phyloP scores from a whole-genome alignment of 805 yeast genomes.

The Maudiozyma pseudohumilis region DNA sequence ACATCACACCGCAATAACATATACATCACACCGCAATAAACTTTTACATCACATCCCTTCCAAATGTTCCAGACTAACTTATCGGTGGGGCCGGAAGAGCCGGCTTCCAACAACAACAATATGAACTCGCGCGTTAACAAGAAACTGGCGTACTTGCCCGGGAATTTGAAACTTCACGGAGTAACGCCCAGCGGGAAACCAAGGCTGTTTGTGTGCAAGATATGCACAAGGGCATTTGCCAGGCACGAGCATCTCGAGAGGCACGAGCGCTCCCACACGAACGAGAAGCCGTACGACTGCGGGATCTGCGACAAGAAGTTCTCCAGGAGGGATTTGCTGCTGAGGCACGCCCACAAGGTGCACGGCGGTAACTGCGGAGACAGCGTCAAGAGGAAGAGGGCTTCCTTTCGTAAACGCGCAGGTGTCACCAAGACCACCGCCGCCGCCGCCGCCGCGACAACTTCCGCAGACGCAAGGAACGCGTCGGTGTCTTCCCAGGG shows the following conservation, averaged over 20 bases:
- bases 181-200: constrained; percentile 76
- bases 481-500: neutral
- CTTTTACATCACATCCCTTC: no score
- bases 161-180: constrained; percentile 41
- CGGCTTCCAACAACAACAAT: constrained; percentile 20
- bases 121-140: constrained; percentile 34
- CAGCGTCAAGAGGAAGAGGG: constrained; percentile 27
- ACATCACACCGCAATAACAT: no score
- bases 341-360: constrained; percentile 68
- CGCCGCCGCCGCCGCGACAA: neutral
- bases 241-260: constrained; percentile 67
- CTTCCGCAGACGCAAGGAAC: neutral
- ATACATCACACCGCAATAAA: no score
- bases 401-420: neutral
- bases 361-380: constrained; percentile 68
- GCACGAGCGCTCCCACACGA: constrained; percentile 72
- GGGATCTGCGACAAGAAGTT: constrained; percentile 65
- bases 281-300: constrained; percentile 67
- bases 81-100: no score
- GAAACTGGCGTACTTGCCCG: constrained; percentile 27
- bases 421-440: neutral
- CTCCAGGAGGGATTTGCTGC: constrained; percentile 59
- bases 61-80: no score
- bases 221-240: constrained; percentile 77
- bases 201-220: constrained; percentile 57